Evolutionary conservation across 768 basidiomycete species (phyloP).

Genomic region (Paxillus involutus): DNA sequence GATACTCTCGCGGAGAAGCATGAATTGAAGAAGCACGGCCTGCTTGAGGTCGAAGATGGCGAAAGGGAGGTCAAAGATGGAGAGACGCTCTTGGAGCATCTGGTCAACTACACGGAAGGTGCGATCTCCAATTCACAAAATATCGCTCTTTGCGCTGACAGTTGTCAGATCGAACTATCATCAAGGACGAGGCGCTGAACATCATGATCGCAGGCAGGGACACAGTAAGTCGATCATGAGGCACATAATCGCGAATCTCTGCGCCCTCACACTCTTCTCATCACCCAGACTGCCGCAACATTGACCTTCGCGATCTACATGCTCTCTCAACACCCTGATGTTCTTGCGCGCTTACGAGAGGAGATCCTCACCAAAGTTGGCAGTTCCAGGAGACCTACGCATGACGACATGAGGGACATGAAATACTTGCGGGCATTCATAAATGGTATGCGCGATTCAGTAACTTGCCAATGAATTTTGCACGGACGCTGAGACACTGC

Average conservation of each 20-base stretch:
- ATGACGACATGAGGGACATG: slow-evolving; percentile 60
- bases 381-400: slow-evolving; percentile 44
- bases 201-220: slow-evolving; percentile 38
- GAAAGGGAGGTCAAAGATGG: slow-evolving; percentile 36
- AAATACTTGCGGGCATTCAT: slow-evolving; percentile 65
- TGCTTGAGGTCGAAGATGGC: slow-evolving; percentile 4
- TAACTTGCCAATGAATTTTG: not conserved
- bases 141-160: not conserved
- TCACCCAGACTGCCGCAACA: slow-evolving; percentile 29
- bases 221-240: slow-evolving; percentile 33
- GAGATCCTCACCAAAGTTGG: slow-evolving; percentile 59
- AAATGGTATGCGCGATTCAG: slow-evolving; percentile 43
- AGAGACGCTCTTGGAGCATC: slow-evolving; percentile 49
- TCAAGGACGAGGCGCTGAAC: slow-evolving; percentile 28
- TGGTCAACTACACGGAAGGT: slow-evolving; percentile 58
- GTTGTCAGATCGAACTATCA: slow-evolving; percentile 17
- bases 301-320: slow-evolving; percentile 40
- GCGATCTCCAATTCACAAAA: slow-evolving; percentile 1
- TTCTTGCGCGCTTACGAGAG: slow-evolving; percentile 47
- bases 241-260: not conserved
- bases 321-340: slow-evolving; percentile 51
- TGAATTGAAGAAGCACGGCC: slow-evolving; percentile 8
- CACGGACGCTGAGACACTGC: not conserved
- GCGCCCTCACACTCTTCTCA: not conserved
- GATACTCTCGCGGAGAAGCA: slow-evolving; percentile 40